Evolutionary conservation across 1,139 yeast species (phyloP).

Genomic region (Petasospora fabianii): DNA sequence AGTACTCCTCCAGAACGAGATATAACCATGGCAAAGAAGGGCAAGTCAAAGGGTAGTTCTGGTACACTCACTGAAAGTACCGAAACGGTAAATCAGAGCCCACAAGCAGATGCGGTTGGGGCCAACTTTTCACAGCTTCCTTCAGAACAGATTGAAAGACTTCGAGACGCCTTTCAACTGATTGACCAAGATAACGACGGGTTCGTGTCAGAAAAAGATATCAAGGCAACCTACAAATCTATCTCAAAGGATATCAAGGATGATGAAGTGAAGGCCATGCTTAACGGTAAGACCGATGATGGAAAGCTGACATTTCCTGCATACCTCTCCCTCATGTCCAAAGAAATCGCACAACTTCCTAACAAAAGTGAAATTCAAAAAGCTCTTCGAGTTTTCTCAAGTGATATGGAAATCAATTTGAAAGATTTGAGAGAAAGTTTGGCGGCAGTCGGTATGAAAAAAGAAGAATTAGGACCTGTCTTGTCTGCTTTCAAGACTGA

Average conservation of each 20-base stretch:
- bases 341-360: slow-evolving; percentile 54
- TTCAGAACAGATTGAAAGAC: slow-evolving; percentile 35
- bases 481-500: slow-evolving; percentile 54
- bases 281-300: slow-evolving; percentile 32
- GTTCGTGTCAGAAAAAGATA: slow-evolving; percentile 53
- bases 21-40: background rate
- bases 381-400: slow-evolving; percentile 61
- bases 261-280: slow-evolving; percentile 46
- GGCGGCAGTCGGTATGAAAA: slow-evolving; percentile 49
- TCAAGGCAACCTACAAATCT: slow-evolving; percentile 52
- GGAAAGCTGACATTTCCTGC: slow-evolving; percentile 63
- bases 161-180: slow-evolving; percentile 52
- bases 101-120: no score
- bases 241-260: slow-evolving; percentile 41
- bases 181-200: slow-evolving; percentile 89
- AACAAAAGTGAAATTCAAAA: slow-evolving; percentile 54
- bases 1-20: background rate
- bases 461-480: slow-evolving; percentile 47
- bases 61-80: no score
- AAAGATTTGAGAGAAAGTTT: slow-evolving; percentile 49
- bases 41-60: background rate
- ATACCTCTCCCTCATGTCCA: slow-evolving; percentile 66
- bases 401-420: slow-evolving; percentile 43
- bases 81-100: no score
- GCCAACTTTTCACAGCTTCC: slow-evolving; percentile 22